Conservation (phyloP, 305 asterid genomes). For the Caryopteris hybrid region DNA sequence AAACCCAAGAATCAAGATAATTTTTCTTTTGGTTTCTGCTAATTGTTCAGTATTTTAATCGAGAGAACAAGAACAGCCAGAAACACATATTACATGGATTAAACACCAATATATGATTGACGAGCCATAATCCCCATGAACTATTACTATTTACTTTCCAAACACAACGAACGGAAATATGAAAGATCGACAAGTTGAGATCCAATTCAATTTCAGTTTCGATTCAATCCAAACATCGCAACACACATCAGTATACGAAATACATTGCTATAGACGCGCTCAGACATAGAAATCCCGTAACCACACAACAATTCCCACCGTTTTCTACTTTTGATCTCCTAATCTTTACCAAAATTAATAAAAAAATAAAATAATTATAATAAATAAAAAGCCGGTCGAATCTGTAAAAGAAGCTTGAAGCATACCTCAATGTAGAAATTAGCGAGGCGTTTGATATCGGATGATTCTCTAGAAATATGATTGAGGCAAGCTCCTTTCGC, state of each 20-base stretch:
- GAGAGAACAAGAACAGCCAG: neutral
- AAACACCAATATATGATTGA: neutral
- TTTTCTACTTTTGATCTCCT: neutral
- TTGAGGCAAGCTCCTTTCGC: slow-evolving; percentile 65
- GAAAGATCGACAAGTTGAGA: neutral
- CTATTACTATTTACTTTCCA: neutral
- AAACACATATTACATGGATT: neutral
- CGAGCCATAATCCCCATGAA: neutral
- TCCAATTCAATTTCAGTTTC: neutral
- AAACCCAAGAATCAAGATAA: neutral
- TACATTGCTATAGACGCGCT: neutral
- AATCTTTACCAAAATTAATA: neutral
- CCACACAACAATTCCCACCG: neutral
- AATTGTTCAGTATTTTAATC: neutral
- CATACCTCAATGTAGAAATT: slow-evolving; percentile 67
- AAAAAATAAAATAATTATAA: neutral
- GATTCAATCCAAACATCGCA: neutral
- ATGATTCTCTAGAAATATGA: slow-evolving; percentile 72
- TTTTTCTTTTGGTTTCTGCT: neutral
- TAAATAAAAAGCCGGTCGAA: neutral
- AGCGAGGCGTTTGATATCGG: slow-evolving; percentile 68
- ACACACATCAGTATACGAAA: neutral
- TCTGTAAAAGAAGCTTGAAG: neutral
- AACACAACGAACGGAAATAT: neutral
- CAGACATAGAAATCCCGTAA: neutral